Base-by-base conservation (phyloP, 495 filamentous ascomycete species). In the Podospora comata region DNA sequence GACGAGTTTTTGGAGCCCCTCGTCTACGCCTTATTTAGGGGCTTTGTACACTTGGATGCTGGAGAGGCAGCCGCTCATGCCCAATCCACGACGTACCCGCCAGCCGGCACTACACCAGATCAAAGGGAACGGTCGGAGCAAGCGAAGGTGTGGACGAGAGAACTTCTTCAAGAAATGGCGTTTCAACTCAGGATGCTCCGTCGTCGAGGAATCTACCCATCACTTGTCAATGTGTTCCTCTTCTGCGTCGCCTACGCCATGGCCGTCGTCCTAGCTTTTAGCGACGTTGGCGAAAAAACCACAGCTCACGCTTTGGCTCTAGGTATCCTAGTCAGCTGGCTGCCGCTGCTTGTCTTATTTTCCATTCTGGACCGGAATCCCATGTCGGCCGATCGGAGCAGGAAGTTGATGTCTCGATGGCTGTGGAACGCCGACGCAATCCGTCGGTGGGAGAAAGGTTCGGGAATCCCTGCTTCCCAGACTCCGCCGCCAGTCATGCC, bases 291-390 rank as follows among this genome's bases (percentile, higher is more conserved):
- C 0, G 68, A 71, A 27, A 78, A 79, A 28, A 68, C 74, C 6
- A 79, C 75, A 2, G 79, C 84, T 2, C 84, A 86, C 56, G 70
- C 79, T 57, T 75, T 86, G 1, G 84, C 81, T 0, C 68, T 86
- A 1, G 84, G 84, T 3, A 65, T 84, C 2, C 62, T 86, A 7
- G 68, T 85, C 20, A 71, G 75, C 4, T 86, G 83, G 84, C 64
- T 86, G 5, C 84, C 84, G 13, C 67, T 85, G n/a, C 66, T 86
- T 16, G 75, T 84, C 20, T 65, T 83, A 3, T 77, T 77, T 59
- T 73, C 71, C 11, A 84, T 86, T 48, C 73, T 83, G 3, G 84
- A 86, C 70, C 77, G 84, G 13, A 86, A 86, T 64, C 82, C 83
- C 0, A 73, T 75, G 16, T 79, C 80, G 4, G 68, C 79, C 0